Evolutionary conservation across 306 rosid genomes (phyloP), one percentile per base, ranked within the genome.

Genomic region (Cicer pinnatifidum): DNA sequence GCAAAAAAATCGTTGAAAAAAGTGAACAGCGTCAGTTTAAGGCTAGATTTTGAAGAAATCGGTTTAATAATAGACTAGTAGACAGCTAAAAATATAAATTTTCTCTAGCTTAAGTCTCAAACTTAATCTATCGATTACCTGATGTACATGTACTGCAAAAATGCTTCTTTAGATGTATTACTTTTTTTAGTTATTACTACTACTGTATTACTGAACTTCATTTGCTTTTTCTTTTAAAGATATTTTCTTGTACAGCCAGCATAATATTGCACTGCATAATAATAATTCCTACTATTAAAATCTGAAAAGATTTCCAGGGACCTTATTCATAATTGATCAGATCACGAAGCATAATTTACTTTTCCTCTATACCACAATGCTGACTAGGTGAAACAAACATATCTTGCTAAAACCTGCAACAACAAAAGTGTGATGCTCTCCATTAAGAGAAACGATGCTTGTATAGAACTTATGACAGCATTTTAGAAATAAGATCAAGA

Each of bases 341-440:
- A 76, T 56, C 20, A 65, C 12, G 33, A 73, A 47, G 52, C 53
- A 23, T 48, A 52, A 48, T 16, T 11, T 6, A 47, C 84, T 62
- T 75, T 11, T 75, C 50, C 70, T 52, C 28, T 39, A 45, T 52
- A 69, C 73, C 58, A 38, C 56, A 77, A 47, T 54, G 6, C 47
- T 40, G 11, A 67, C 72, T 50, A 58, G 38, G 56, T 37, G 51
- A 54, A 62, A 71, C 60, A 65, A 45, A 6, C n/a, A 76, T 60
- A 62, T 46, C 56, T 50, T 64, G 50, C 67, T 58, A 48, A 19
- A 52, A 64, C 46, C 43, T 46, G 61, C 40, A 65, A 69, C 41
- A 48, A 17, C 13, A 45, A 20, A 57, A 57, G 15, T 46, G 33
- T 50, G 17, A 43, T 38, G 51, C 12, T 79, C 45, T 58, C 23